Evolutionary conservation across 225 moss, liverwort and hornwort genomes (phyloP).

Genomic region (Polytrichum formosum): DNA sequence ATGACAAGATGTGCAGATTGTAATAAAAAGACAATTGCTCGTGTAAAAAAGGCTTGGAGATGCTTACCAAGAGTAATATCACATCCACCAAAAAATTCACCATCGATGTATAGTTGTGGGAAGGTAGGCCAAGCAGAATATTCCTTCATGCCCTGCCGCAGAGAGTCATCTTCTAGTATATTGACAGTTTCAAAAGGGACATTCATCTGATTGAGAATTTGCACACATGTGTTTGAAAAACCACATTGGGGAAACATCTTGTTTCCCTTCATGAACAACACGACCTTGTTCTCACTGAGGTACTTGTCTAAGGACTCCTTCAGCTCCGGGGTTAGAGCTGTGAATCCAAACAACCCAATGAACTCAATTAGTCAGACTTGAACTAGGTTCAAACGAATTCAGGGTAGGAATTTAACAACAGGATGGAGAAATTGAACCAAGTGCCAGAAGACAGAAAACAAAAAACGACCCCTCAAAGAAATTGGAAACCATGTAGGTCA

Average conservation of each 20-base stretch:
- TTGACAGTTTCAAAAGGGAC: slow-evolving; percentile 91
- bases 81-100: slow-evolving; percentile 93
- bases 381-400: too few species aligned
- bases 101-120: slow-evolving; percentile 92
- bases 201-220: slow-evolving; percentile 68
- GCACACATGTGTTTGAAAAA: slow-evolving; percentile 91
- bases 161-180: slow-evolving; percentile 74
- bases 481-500: too few species aligned
- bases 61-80: slow-evolving; percentile 79
- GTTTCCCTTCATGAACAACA: slow-evolving; percentile 96
- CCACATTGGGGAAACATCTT: slow-evolving; percentile 98
- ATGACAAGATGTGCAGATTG: too few species aligned
- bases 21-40: too few species aligned
- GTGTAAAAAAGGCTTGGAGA: not conserved
- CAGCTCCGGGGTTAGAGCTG: slow-evolving; percentile 68
- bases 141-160: slow-evolving; percentile 88
- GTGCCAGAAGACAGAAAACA: too few species aligned
- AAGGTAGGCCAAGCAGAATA: slow-evolving; percentile 94
- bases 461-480: too few species aligned
- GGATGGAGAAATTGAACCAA: too few species aligned
- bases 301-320: slow-evolving; percentile 78
- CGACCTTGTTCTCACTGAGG: slow-evolving; percentile 78
- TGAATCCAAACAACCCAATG: slow-evolving; percentile 10
- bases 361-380: not conserved
- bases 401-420: too few species aligned